Conservation (phyloP, 345 rosid species). For the Gossypium herbaceum region DNA sequence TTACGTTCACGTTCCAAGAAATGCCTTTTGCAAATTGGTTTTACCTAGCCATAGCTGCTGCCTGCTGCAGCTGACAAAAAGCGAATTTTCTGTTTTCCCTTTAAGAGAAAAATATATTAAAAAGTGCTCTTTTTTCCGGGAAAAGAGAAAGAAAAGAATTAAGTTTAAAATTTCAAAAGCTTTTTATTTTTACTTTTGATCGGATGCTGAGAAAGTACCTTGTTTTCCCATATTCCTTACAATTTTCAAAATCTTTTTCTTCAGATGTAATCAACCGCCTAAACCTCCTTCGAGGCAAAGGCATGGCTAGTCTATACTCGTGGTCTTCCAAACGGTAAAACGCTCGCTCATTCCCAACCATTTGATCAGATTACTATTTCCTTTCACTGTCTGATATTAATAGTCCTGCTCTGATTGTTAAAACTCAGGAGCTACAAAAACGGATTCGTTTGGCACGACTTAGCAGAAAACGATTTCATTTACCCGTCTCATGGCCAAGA, state of each 20-base stretch:
- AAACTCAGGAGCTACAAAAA: constrained; percentile 75
- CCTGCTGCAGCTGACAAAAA: constrained; percentile 11
- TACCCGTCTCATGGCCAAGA: constrained; percentile 85
- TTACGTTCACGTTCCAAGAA: constrained; percentile 13
- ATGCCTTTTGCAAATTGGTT: constrained; percentile 8
- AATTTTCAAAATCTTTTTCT: neutral
- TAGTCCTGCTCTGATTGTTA: neutral
- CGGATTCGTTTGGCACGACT: constrained; percentile 96
- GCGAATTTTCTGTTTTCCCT: constrained; percentile 6
- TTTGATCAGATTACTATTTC: constrained; percentile 22
- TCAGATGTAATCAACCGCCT: constrained; percentile 83
- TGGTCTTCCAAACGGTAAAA: constrained; percentile 90
- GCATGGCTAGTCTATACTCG: constrained; percentile 81
- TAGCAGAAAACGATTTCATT: constrained; percentile 68
- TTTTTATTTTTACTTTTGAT: neutral
- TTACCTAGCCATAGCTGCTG: neutral
- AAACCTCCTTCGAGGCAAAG: constrained; percentile 77
- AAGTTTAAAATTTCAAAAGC: constrained; percentile 9
- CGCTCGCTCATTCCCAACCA: neutral
- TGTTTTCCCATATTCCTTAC: neutral
- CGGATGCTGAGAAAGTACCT: neutral
- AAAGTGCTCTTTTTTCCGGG: neutral
- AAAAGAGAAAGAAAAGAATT: neutral
- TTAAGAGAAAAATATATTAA: neutral
- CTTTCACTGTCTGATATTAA: neutral